Evolutionary conservation across 2,329 filamentous ascomycete genomes (phyloP), one percentile per base, ranked within the genome.

Genomic region (Trichoderma brevicompactum): DNA sequence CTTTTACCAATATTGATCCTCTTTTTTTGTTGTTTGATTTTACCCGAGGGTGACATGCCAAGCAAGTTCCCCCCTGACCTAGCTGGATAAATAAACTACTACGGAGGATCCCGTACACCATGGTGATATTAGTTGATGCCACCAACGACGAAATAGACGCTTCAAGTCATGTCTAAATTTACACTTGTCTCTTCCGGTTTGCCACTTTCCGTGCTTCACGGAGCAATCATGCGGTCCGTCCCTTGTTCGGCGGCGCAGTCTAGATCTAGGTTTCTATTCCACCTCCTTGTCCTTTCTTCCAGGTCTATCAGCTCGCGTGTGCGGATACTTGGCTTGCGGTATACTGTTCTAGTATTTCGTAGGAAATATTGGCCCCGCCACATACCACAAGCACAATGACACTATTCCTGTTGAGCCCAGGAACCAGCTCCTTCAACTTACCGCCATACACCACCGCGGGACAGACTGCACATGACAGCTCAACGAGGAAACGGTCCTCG

Each of bases 321-420:
- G 41, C 7, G 7, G 43, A 13, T 40, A 41, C 41, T 13, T 43
- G 34, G 50, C 36, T 53, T 15, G 56, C 17, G 6, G 54, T 9
- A 15, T 65, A 67, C n/a, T 67, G 66, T 38, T 69, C 65, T 48
- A 76, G 67, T 50, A 75, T 75, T 52, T 75, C 73, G 23, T 74
- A 69, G 9, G 74, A 74, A 53, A 75, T 74, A 41, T 76, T 74
- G 59, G 72, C 74, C 2, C 74, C 74, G 15, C 74, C 74, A 36
- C 74, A 76, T 19, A 76, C 67, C 8, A 75, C 69, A 10, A 76
- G 56, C n/a, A 75, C 73, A 9, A 75, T 71, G 3, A 69, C 70
- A 40, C 72, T 69, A 40, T 73, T 69, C 53, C 68, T 64, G 48
- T 67, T 69, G 5, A 73, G 65, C 3, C 67, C 67, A 0, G 70